Percentiles rank a stretch among this genome's conserved stretches.
These are phyloP conservation scores for Purshia tridentata DNA, from an alignment of 306 rosid species.

Conservation along the genomic window DNA sequence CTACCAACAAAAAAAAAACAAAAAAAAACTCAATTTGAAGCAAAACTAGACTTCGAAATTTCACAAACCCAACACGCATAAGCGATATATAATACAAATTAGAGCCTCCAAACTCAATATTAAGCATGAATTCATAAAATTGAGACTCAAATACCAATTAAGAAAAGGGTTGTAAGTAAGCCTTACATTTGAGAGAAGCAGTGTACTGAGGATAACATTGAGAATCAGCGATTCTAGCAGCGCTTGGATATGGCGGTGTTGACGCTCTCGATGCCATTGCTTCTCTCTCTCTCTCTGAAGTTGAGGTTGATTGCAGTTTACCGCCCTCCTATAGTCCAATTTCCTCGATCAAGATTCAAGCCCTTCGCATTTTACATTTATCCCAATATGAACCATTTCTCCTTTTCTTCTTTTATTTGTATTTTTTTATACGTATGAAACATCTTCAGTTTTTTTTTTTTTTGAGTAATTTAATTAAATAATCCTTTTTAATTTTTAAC, in stretches of 20 bases:
- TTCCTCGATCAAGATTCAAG: neutral
- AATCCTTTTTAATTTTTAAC: too few relatives aligned
- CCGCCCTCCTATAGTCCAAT: neutral
- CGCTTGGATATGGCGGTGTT: slow-evolving; percentile 57
- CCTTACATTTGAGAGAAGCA: slow-evolving; percentile 81
- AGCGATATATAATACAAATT: neutral
- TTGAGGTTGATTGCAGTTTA: neutral
- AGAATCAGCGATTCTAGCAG: slow-evolving; percentile 82
- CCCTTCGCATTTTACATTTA: neutral
- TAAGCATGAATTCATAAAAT: neutral
- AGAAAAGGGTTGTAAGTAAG: neutral
- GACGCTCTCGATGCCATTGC: slow-evolving; percentile 56
- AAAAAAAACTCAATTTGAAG: neutral
- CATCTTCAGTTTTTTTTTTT: neutral
- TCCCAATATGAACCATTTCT: neutral
- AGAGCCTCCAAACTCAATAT: neutral
- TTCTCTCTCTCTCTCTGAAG: neutral
- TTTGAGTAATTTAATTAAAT: neutral
- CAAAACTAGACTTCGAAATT: neutral
- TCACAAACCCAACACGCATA: neutral
- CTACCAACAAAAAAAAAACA: neutral
- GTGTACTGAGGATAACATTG: slow-evolving; percentile 79
- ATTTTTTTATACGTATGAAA: too few relatives aligned
- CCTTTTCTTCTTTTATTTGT: neutral
- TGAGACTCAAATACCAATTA: neutral